Evolutionary conservation across 2,329 filamentous ascomycete genomes (phyloP).

Genomic region (Diaporthe sp.): DNA sequence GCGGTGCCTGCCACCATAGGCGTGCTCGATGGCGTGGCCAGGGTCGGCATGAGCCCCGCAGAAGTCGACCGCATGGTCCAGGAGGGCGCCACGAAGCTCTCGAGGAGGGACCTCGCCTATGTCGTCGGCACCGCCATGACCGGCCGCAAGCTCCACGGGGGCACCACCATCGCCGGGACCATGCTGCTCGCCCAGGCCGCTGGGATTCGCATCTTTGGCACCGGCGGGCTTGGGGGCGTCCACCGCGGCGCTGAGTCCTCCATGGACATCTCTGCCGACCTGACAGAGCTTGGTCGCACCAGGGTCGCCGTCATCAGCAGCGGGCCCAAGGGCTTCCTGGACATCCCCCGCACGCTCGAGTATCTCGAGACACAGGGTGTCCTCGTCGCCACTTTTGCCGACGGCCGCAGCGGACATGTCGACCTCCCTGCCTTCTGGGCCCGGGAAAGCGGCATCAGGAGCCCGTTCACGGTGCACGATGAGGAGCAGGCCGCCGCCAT

Average conservation of each 20-base stretch:
- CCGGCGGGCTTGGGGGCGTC: constrained; percentile 93
- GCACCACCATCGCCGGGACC: constrained; percentile 92
- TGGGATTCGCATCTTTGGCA: constrained; percentile 93
- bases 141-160: constrained; percentile 80
- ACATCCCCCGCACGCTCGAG: constrained; percentile 90
- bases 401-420: constrained; percentile 76
- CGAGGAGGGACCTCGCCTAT: constrained; percentile 86
- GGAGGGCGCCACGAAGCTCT: constrained; percentile 82
- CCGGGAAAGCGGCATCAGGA: constrained; percentile 83
- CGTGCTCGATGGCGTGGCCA: constrained; percentile 83
- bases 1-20: constrained; percentile 92
- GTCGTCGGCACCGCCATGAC: constrained; percentile 77
- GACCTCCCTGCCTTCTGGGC: constrained; percentile 96
- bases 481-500: constrained; percentile 91
- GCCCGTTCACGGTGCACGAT: constrained; percentile 78
- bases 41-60: constrained; percentile 78
- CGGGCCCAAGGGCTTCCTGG: constrained; percentile 95
- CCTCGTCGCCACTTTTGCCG: constrained; percentile 88
- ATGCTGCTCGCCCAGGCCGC: constrained; percentile 90
- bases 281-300: constrained; percentile 92
- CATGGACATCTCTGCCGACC: constrained; percentile 94
- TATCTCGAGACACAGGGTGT: constrained; percentile 78
- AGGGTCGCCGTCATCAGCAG: constrained; percentile 88
- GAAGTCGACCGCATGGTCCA: constrained; percentile 81
- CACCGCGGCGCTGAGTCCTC: constrained; percentile 87